Base-by-base conservation (phyloP, 2,329 filamentous ascomycete genomes). In the Fusarium sp. region DNA sequence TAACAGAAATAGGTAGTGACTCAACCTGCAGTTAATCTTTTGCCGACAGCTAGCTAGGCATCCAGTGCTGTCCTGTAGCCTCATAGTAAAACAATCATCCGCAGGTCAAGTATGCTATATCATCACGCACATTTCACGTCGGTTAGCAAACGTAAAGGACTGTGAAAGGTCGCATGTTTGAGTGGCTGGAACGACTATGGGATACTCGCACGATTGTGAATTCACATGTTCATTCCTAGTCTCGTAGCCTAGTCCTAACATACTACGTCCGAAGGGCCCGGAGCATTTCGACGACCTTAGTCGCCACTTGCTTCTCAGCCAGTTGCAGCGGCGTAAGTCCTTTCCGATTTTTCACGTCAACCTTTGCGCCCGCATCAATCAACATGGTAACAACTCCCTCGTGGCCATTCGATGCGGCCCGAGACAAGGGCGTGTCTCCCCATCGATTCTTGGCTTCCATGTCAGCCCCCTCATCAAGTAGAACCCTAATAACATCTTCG, bases 91-190 rank as follows among this genome's bases (percentile, higher is more conserved):
- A 3, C 12, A 4, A 33, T 13, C 12, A 33, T 33, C 32, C 14
- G 9, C 4, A 11, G 30, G 15, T 1, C 14, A 14, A 4, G 7
- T 18, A 44, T 17, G 2, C 14, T 49, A 6, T 14, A 15, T 9
- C 18, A 20, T 23, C 1, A 11, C 23, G 0, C 7, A 4, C n/a
- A 13, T 13, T 15, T 13, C 5, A 49, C 1, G 9, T 18, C 7
- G 9, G 15, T 10, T 8, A 13, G 2, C 4, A 7, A 23, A 23
- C 10, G 7, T 37, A 6, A 49, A 23, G 11, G 4, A 13, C 11
- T 18, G 15, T 23, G 11, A 35, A 23, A 6, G 23, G 23, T 23
- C 23, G 23, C 23, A 23, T 23, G 23, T 23, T 23, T 5, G 23
- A 23, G 23, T 23, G 23, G 23, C 5, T 23, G 23, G 23, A 23